Percentiles rank a stretch among this genome's conserved stretches.
Conservation (phyloP, 257 asterid species). For the Cynanchum wilfordii region DNA sequence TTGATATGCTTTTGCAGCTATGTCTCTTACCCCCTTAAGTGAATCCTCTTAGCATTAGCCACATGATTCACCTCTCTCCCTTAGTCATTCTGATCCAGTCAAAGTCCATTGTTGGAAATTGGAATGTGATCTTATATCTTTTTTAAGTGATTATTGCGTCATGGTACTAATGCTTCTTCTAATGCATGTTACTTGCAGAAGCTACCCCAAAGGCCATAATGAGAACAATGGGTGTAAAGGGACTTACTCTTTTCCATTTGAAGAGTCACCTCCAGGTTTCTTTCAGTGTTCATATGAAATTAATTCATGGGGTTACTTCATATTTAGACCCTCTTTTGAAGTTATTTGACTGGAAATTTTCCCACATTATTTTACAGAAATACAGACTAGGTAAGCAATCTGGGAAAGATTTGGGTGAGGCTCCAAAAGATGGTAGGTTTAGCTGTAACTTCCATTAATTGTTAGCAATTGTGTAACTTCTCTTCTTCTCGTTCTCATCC, state of each 20-base stretch:
- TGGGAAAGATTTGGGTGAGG: conserved; percentile 69
- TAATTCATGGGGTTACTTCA: conserved; percentile 7
- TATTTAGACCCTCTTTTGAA: conserved; percentile 1
- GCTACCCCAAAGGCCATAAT: conserved; percentile 87
- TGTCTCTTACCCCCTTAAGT: background rate
- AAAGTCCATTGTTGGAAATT: background rate
- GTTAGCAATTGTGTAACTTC: conserved; percentile 11
- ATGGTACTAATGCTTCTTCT: background rate
- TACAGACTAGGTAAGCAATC: conserved; percentile 85
- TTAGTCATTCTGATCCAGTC: background rate
- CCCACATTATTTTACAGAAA: conserved; percentile 47
- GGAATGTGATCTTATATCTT: background rate
- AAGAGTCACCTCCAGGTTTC: conserved; percentile 72
- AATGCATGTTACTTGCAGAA: conserved; percentile 45
- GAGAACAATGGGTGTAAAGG: conserved; percentile 93
- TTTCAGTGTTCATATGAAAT: background rate
- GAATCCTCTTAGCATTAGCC: background rate
- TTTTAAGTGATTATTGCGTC: background rate
- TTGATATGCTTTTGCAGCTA: background rate
- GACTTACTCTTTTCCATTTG: conserved; percentile 78
- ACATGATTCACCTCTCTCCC: background rate
- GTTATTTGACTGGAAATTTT: conserved; percentile 18
- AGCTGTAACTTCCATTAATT: conserved; percentile 16
- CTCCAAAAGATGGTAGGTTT: conserved; percentile 67
- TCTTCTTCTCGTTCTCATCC: too few relatives aligned